Percentiles rank a stretch among this genome's conserved stretches.
phyloP scores from a whole-genome alignment of 225 moss, liverwort and hornwort genomes.

The Polytrichum commune region DNA sequence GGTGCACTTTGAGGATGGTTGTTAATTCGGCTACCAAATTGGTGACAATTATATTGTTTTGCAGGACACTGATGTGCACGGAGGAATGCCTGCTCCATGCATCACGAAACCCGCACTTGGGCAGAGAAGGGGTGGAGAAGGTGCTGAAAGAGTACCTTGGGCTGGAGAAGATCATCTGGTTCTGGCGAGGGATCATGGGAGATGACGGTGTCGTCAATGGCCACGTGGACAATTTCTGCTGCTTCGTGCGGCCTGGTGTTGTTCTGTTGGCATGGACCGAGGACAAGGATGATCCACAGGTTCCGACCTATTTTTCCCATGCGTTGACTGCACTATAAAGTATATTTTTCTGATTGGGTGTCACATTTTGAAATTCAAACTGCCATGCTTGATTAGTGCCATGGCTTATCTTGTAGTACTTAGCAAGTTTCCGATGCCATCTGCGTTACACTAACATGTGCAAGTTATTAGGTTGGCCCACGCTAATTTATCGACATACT shows the following conservation, averaged over 20 bases:
- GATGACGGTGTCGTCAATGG: conserved; percentile 63
- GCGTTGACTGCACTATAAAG: too few species aligned
- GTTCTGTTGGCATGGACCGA: conserved; percentile 54
- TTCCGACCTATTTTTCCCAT: not conserved
- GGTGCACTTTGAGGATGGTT: not conserved
- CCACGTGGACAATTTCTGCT: conserved; percentile 61
- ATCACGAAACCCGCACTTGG: conserved; percentile 48
- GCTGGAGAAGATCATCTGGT: conserved; percentile 55
- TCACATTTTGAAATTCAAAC: too few species aligned
- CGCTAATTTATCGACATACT: too few species aligned
- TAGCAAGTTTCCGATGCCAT: too few species aligned
- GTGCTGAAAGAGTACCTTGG: conserved; percentile 48
- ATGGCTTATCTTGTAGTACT: too few species aligned
- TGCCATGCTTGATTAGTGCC: too few species aligned
- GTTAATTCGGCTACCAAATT: not conserved
- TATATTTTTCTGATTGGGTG: too few species aligned
- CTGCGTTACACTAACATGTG: too few species aligned
- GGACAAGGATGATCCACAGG: conserved; percentile 48
- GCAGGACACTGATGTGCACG: conserved; percentile 57
- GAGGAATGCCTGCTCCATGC: conserved; percentile 51
- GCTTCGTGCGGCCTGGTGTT: conserved; percentile 51
- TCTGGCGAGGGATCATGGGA: conserved; percentile 64
- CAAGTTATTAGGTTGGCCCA: too few species aligned
- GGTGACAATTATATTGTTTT: not conserved
- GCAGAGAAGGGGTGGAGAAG: conserved; percentile 43